Evolutionary conservation across 1,284 basidiomycete species (phyloP).

Genomic region (Coniferiporia sulphurascens): DNA sequence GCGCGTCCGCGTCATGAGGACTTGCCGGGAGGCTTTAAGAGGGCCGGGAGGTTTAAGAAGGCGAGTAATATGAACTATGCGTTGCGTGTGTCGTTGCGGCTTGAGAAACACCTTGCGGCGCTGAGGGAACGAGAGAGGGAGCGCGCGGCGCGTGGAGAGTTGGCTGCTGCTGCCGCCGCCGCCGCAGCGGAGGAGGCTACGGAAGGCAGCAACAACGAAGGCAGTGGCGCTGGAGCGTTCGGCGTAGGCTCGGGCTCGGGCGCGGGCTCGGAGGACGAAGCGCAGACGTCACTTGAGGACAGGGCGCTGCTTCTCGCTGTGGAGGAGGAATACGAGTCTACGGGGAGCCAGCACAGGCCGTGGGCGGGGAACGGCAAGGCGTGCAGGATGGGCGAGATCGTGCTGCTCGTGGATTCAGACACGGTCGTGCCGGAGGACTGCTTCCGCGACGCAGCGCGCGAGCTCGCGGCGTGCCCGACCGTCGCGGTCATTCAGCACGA

Average conservation of each 20-base stretch:
- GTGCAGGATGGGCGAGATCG: slow-evolving; percentile 56
- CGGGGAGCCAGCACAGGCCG: slow-evolving; percentile 47
- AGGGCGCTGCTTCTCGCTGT: slow-evolving; percentile 58
- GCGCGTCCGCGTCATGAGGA: slow-evolving; percentile 69
- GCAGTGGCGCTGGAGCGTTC: slow-evolving; percentile 19
- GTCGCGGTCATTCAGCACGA: slow-evolving; percentile 83
- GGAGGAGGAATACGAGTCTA: slow-evolving; percentile 61
- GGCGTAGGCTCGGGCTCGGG: slow-evolving; percentile 26
- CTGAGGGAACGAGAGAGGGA: slow-evolving; percentile 23
- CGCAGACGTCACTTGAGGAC: slow-evolving; percentile 45
- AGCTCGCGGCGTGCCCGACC: slow-evolving; percentile 72
- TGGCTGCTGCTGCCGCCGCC: background rate
- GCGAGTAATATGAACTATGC: slow-evolving; percentile 89
- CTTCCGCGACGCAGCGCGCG: slow-evolving; percentile 78
- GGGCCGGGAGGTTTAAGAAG: slow-evolving; percentile 87
- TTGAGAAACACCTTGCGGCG: slow-evolving; percentile 65
- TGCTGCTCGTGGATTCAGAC: slow-evolving; percentile 75
- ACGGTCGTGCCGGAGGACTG: slow-evolving; percentile 87
- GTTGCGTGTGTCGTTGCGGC: slow-evolving; percentile 62
- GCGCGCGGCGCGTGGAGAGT: slow-evolving; percentile 33
- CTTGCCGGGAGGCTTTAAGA: slow-evolving; percentile 60
- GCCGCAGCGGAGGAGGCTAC: slow-evolving; percentile 22
- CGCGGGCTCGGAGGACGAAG: slow-evolving; percentile 26
- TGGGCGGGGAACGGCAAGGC: slow-evolving; percentile 62
- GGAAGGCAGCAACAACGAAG: slow-evolving; percentile 20